Evolutionary conservation across 306 rosid genomes (phyloP), one percentile per base, ranked within the genome.

Genomic region (Vigna angularis): DNA sequence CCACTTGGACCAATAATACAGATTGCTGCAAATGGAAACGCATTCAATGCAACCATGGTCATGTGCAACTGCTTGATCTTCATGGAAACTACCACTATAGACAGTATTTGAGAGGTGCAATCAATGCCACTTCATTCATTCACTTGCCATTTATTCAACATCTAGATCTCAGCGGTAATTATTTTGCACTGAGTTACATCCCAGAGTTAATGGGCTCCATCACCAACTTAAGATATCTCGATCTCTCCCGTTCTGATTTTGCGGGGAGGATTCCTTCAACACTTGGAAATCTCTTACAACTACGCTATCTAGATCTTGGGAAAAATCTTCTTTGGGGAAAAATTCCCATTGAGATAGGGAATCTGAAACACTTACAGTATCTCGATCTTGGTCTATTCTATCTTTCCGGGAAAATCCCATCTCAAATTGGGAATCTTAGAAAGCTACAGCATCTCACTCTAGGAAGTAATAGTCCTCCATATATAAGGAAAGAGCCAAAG

Each of bases 181-280:
- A 0, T 18, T 78, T 78, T 0, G 0, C 0, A 5, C 0, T 0
- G 0, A 34, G 18, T 34, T 1, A 5, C 3, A 70, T 79, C 7
- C 63, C 42, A 28, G 4, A 57, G 1, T 1, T 11, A 3, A 24
- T 0, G 0, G 38, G 4, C 38, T 63, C 16, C 0, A 44, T 80
- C 26, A 26, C 36, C 30, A 44, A 73, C 11, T 70, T 71, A 58
- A 58, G 0, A 58, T 70, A 61, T 62, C 78, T 79, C 38, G 62
- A 71, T 18, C 78, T 79, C 36, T 79, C 58, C 2, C 0, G 0
- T 7, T 2, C 17, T 38, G 0, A 0, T 0, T 48, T 79, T 10
- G 2, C 2, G 3, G 77, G 72, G 65, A 70, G 2, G 4, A 70
- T 79, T 59, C 82, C 82, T 36, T 22, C 18, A 22, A 28, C 36